Evolutionary conservation across 1,284 basidiomycete genomes (phyloP), one percentile per base, ranked within the genome.

Genomic region (Tilletia setariae): DNA sequence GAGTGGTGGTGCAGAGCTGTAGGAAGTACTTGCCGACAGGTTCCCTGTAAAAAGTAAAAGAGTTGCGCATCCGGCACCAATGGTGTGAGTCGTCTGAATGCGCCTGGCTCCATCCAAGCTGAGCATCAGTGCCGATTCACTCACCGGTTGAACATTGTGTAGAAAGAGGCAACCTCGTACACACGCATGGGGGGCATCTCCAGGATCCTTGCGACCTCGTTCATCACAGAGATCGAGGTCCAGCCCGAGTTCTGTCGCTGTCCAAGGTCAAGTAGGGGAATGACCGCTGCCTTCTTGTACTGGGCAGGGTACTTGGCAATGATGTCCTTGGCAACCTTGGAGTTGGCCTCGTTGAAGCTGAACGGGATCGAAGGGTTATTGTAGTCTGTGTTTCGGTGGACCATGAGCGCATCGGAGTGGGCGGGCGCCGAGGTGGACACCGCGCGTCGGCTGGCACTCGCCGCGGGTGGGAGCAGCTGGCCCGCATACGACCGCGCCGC

Each of bases 181-280:
- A 98, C 96, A 21, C 95, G 90, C 96, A 98, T 98, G 67, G 93
- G 92, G 8, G 92, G 92, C 89, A 99, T 92, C 80, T 92, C 93
- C 66, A 98, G 87, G 46, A 95, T 85, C 56, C 80, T 74, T 1
- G 95, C 95, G 62, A 98, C 90, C 79, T 94, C 92, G 85, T 98
- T 98, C 95, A 99, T 99, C 72, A 95, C 94, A 78, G 91, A 92
- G 77, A 99, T 95, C 81, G 91, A 93, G n/a, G 94, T 95, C 93
- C 93, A 99, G 78, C 93, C 94, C 78, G 93, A 92, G 86, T 98
- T 98, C 85, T 98, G 96, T 76, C 93, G 88, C 85, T 99, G 96
- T 1, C 90, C 95, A 53, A 99, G 87, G 85, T 98, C 94, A 69
- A 99, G 89, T 44, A 99, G 87, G 51, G 96, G 95, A 81, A 99